Evolutionary conservation across 108 stramenopile species (phyloP), one percentile per base, ranked within the genome.

Genomic region (Chaetoceros muelleri): DNA sequence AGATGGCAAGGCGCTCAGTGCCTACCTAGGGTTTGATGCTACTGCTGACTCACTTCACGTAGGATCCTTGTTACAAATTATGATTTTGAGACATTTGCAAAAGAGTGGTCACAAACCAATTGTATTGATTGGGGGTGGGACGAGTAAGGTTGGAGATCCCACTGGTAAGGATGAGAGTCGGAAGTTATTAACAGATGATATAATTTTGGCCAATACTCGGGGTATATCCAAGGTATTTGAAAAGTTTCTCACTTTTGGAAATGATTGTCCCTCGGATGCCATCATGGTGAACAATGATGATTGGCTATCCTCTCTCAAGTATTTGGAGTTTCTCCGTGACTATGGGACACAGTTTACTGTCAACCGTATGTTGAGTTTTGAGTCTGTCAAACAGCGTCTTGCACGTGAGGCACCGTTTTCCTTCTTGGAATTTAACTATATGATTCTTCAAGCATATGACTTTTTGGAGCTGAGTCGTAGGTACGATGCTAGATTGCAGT

Each of bases 371-470:
- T 60, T 99, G 40, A 68, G 65, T 24, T 95, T 93, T 60, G 98
- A 98, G 56, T 87, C 85, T 29, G 96, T 98, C 22, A 93, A 91
- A 52, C 85, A 95, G 65, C 80, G 98, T 22, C 67, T 99, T 28
- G 67, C 67, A 22, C 67, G 94, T 3, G 95, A 95, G 64, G 92
- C 90, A 30, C 96, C 96, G 0, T 78, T 99, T 61, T 73, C 73
- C 34, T 98, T 99, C 64, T 75, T 98, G 46, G 98, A 99, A 75
- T 98, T 99, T 74, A 95, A 97, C 60, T 99, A 99, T 74, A 97
- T 96, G 95, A 82, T 98, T 44, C 65, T 99, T 44, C 98, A 99
- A 62, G 95, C 96, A 7, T 99, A 97, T 61, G 98, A 99, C 65
- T 99, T 97, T 66, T 62, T 95, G 55, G 95, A 98, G 53, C 69